phyloP scores from a whole-genome alignment of 1,284 basidiomycete species.

The Ustilago sp. region DNA sequence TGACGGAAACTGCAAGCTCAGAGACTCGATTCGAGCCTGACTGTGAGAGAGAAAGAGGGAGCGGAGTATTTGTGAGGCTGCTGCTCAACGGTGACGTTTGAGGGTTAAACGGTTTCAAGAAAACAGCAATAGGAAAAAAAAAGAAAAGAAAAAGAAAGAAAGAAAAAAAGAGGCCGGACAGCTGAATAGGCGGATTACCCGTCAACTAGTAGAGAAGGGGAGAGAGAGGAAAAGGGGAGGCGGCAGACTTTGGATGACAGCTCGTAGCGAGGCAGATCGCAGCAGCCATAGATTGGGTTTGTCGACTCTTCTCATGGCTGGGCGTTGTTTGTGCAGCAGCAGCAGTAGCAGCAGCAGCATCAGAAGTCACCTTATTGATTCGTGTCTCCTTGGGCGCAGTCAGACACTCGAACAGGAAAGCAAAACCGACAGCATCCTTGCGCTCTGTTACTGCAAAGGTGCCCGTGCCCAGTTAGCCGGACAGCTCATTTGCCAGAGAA shows the following conservation, averaged over 20 bases:
- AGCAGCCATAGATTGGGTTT: constrained; percentile 7
- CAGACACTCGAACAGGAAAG: not conserved
- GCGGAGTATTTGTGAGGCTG: not conserved
- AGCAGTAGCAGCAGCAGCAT: not conserved
- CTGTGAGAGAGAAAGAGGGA: constrained; percentile 5
- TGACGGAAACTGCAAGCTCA: not conserved
- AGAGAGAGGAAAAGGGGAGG: not conserved
- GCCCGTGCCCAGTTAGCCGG: not conserved
- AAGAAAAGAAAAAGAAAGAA: not conserved
- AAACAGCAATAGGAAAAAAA: not conserved
- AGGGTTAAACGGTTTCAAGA: not conserved
- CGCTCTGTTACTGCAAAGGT: not conserved
- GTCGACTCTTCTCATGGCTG: not conserved
- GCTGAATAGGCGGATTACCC: not conserved
- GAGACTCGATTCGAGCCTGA: not conserved
- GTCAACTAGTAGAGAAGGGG: not conserved
- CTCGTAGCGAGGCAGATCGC: constrained; percentile 37
- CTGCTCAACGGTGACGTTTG: constrained; percentile 19
- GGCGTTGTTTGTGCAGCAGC: not conserved
- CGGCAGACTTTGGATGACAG: constrained; percentile 18
- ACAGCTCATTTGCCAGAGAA: not conserved
- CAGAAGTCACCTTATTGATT: not conserved
- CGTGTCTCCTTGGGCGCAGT: not conserved
- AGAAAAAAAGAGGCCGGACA: constrained; percentile 16
- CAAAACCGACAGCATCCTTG: not conserved